phyloP scores from a whole-genome alignment of 2,329 filamentous ascomycete genomes.

The Arthrobotrys entomopaga region DNA sequence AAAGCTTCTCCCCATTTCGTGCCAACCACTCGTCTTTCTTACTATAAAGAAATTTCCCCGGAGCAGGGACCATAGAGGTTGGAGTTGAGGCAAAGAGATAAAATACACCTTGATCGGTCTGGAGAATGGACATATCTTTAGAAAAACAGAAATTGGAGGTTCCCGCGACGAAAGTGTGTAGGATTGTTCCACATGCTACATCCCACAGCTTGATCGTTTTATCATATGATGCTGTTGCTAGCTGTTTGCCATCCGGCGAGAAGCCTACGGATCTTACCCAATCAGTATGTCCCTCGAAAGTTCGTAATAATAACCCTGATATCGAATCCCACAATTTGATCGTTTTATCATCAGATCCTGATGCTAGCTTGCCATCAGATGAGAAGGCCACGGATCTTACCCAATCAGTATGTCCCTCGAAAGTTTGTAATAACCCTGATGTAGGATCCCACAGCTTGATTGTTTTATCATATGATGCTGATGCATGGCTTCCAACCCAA shows the following conservation, averaged over 20 bases:
- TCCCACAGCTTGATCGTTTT: neutral
- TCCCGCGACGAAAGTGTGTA: too few relatives aligned
- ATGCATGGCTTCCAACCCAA: too few relatives aligned
- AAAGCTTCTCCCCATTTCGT: neutral
- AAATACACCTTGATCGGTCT: too few relatives aligned
- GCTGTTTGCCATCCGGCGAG: neutral
- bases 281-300: neutral
- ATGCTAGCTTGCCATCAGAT: neutral
- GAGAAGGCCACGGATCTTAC: neutral
- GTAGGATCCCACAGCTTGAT: conserved; percentile 60
- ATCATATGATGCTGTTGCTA: conserved; percentile 26
- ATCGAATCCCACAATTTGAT: neutral
- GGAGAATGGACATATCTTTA: too few relatives aligned
- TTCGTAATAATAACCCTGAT: neutral
- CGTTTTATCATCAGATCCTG: neutral
- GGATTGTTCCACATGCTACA: too few relatives aligned
- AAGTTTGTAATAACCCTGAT: neutral
- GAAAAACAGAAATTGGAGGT: too few relatives aligned
- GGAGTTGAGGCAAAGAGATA: too few relatives aligned
- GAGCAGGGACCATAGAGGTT: too few relatives aligned
- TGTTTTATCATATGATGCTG: conserved; percentile 3
- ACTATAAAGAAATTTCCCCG: too few relatives aligned
- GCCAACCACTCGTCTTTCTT: neutral
- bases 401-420: neutral
- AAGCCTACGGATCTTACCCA: neutral